Base-by-base conservation (phyloP, 169 alveolate genomes). In the Theileria sp. region DNA sequence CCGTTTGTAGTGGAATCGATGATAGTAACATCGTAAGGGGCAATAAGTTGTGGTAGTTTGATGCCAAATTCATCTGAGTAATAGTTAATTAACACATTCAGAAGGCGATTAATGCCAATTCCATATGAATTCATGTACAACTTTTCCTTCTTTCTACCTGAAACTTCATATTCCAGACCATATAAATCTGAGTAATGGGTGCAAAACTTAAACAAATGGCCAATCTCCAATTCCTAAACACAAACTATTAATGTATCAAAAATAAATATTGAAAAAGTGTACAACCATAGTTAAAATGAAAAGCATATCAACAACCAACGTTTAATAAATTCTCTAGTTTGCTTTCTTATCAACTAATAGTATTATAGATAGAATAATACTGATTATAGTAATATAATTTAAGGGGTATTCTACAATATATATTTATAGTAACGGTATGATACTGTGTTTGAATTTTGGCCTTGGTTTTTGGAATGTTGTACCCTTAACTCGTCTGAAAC, bases 101-200 rank as follows among this genome's bases (percentile, higher is more conserved):
- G 21, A n/a, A 85, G 76, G 9, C 91, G 77, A 13, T 78, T 64
- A 21, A 85, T 25, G 4, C 91, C 91, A 13, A 85, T 85, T 3
- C 91, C 91, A n/a, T 85, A 85, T n/a, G 87, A 78, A 28, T 79
- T 79, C 75, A 85, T 61, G 68, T 79, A 60, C 25, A 79, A 74
- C 34, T 80, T 77, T 17, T 72, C 32, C 85, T 23, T 26, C 56
- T 13, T 19, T 34, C 91, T 25, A 36, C 74, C 84, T 0, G 34
- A 67, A 3, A 23, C 64, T 75, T 83, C 89, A 70, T 50, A 77
- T 28, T 26, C 17, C 70, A 83, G 23, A 23, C 69, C 86, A 15
- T 78, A 51, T 58, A 65, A 70, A 8, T 38, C 32, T 19, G 81
- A 34, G 28, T 75, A 21, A 19, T 69, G 30, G 0, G 82, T 75